phyloP scores from a whole-genome alignment of 1,139 yeast species.

The Blastobotrys aristatus region DNA sequence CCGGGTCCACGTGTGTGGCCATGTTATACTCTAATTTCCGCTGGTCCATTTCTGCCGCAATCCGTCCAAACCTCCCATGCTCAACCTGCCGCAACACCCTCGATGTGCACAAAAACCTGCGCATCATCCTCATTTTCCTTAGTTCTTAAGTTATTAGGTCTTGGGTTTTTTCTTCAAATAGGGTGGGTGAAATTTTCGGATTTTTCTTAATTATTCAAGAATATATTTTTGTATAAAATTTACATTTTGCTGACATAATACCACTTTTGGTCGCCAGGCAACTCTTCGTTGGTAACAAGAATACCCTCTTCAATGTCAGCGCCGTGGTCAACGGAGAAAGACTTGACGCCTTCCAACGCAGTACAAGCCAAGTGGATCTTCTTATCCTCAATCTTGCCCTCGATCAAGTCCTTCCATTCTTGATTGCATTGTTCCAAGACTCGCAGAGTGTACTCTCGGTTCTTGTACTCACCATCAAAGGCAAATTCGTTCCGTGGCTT shows the following conservation, averaged over 20 bases:
- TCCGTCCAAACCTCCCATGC: too few species aligned
- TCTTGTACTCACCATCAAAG: slow-evolving; percentile 73
- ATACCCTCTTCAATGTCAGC: neutral
- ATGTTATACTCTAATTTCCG: slow-evolving; percentile 4
- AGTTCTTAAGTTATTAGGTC: too few species aligned
- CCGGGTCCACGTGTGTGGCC: neutral
- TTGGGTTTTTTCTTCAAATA: too few species aligned
- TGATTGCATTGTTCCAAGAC: slow-evolving; percentile 64
- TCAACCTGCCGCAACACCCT: too few species aligned
- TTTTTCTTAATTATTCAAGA: too few species aligned
- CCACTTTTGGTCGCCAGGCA: slow-evolving; percentile 5
- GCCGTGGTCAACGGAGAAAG: neutral
- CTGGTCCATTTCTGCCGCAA: slow-evolving; percentile 11
- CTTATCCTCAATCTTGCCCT: slow-evolving; percentile 40
- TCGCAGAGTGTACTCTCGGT: slow-evolving; percentile 66
- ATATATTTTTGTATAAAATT: too few species aligned
- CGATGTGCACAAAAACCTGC: too few species aligned
- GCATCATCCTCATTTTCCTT: too few species aligned
- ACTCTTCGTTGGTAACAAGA: neutral
- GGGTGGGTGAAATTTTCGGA: too few species aligned
- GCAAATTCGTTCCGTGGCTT: slow-evolving; percentile 86
- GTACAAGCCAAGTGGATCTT: slow-evolving; percentile 9
- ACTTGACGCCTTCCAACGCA: slow-evolving; percentile 5
- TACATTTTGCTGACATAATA: slow-evolving; percentile 4
- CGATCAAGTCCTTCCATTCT: slow-evolving; percentile 66